Evolutionary conservation across 2,329 filamentous ascomycete species (phyloP), one percentile per base, ranked within the genome.

Genomic region (Trichoderma sp.): DNA sequence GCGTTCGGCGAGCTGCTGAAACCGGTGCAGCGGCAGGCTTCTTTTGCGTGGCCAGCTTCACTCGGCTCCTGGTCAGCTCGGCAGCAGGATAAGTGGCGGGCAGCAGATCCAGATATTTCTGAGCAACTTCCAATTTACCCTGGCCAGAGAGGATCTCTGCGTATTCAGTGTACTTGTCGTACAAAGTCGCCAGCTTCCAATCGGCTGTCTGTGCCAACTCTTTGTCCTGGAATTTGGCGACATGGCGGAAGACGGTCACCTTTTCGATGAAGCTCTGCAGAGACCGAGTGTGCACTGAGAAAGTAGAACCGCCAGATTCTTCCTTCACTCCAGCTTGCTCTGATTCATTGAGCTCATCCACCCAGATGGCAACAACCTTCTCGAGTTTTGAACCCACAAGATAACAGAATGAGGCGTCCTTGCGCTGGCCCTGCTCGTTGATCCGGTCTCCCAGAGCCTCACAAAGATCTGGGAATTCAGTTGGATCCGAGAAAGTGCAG

Each of bases 221-320:
- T 9, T 84, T 82, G 79, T 99, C 96, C 77, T 92, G 85, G 84
- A 98, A 99, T 78, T 95, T 94, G 74, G 94, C 95, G 57, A 98
- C 95, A 76, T 96, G 89, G 70, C 96, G 92, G 90, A 99, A 99
- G 69, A 99, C 89, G 0, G 95, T 97, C 61, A 99, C 96, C 86
- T 99, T 99, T 84, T 99, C 96, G 74, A 99, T 97, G 79, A 99
- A 95, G 75, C 93, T 91, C 81, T 98, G 96, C 57, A 99, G 85
- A 61, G 92, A 92, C 73, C 91, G 90, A 70, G 95, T 94, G 78
- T 98, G 96, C 64, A 98, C 90, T 0, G 95, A 97, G 83, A 98
- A 99, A 72, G 90, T 92, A 26, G 93, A 95, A 77, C 94, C 93
- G 39, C 89, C 89, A 28, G 87, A 87, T 24, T 88, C 86, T 74